Evolutionary conservation across 225 moss, liverwort and hornwort species (phyloP).

Genomic region (Polytrichum formosum): DNA sequence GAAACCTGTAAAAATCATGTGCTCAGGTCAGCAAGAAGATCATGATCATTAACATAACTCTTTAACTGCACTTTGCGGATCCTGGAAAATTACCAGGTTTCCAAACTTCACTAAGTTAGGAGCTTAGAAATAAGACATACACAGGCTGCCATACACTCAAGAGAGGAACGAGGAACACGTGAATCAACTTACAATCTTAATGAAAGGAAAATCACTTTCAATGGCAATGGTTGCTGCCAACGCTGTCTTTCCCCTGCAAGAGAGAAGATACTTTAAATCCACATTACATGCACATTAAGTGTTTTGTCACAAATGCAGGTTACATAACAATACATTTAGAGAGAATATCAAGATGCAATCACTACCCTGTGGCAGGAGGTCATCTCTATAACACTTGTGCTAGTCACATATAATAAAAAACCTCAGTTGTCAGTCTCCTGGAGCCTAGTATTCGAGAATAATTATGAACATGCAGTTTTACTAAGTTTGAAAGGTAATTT

Average conservation of each 20-base stretch:
- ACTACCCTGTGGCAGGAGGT: not conserved
- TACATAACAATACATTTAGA: too few species aligned
- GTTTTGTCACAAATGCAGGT: too few species aligned
- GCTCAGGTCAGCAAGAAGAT: conserved; percentile 1
- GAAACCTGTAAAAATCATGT: conserved; percentile 51
- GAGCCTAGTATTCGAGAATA: too few species aligned
- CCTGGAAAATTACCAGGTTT: not conserved
- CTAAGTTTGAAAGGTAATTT: not conserved
- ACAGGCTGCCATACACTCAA: not conserved
- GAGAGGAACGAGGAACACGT: too few species aligned
- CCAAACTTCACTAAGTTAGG: not conserved
- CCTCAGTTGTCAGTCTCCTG: too few species aligned
- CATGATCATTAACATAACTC: not conserved
- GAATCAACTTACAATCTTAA: conserved; percentile 74
- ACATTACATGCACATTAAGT: conserved; percentile 12
- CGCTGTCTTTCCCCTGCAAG: conserved; percentile 87
- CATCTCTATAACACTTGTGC: not conserved
- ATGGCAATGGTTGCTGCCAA: conserved; percentile 85
- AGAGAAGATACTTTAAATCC: conserved; percentile 1
- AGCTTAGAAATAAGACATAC: not conserved
- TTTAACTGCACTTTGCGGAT: not conserved
- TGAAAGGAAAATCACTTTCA: conserved; percentile 79
- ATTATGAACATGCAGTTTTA: too few species aligned
- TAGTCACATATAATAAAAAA: too few species aligned
- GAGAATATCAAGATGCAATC: too few species aligned